phyloP scores from a whole-genome alignment of 2,329 filamentous ascomycete species.

The Ceratocystis cubensis region DNA sequence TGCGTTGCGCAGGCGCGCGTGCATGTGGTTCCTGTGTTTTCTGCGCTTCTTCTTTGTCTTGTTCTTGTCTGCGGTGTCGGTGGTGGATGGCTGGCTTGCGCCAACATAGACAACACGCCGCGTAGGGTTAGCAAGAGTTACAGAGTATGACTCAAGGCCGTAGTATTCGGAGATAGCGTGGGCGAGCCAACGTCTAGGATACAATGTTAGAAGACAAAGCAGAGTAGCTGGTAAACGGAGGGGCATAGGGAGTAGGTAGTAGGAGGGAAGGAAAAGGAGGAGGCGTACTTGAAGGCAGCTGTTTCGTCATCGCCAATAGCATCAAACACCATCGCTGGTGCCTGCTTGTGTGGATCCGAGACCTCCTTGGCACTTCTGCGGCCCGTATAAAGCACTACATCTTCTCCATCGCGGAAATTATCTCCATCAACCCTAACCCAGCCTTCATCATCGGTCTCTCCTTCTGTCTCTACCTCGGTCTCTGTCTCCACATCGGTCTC shows the following conservation, averaged over 20 bases:
- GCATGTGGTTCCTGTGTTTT: slow-evolving; percentile 25
- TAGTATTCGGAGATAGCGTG: slow-evolving; percentile 91
- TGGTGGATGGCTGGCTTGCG: slow-evolving; percentile 29
- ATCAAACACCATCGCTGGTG: slow-evolving; percentile 64
- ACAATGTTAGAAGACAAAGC: slow-evolving; percentile 21
- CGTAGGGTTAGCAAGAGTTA: slow-evolving; percentile 57
- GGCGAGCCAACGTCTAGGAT: slow-evolving; percentile 71
- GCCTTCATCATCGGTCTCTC: slow-evolving; percentile 66
- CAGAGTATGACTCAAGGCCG: slow-evolving; percentile 70
- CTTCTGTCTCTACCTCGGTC: slow-evolving; percentile 25
- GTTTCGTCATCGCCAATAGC: slow-evolving; percentile 60
- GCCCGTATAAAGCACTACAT: neutral
- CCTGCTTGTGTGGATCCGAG: slow-evolving; percentile 25
- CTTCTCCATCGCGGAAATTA: slow-evolving; percentile 36
- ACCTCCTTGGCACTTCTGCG: neutral
- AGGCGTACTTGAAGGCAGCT: slow-evolving; percentile 66
- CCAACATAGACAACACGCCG: slow-evolving; percentile 75
- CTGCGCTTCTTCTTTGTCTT: slow-evolving; percentile 30
- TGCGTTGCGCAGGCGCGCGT: slow-evolving; percentile 22
- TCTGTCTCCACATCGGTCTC: slow-evolving; percentile 23
- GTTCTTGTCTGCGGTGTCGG: neutral
- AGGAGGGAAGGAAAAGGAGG: slow-evolving; percentile 10
- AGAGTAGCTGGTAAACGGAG: neutral
- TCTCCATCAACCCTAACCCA: slow-evolving; percentile 70
- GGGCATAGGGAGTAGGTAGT: neutral